These are phyloP conservation scores for Syzygium grande DNA, from an alignment of 345 rosid genomes.

Conservation along the genomic window DNA sequence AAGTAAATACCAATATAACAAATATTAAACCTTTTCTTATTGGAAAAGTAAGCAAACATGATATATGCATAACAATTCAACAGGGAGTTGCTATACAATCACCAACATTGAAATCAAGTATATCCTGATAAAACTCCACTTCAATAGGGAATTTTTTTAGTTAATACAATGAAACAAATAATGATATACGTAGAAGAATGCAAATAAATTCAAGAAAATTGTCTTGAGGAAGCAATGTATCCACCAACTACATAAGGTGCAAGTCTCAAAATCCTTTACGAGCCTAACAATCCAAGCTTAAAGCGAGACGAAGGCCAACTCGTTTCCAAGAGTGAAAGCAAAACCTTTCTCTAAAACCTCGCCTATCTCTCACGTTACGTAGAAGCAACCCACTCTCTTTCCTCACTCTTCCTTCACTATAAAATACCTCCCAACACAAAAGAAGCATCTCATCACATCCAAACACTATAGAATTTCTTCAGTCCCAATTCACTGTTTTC, in stretches of 20 bases:
- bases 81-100: neutral
- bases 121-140: neutral
- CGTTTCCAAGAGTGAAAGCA: neutral
- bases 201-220: neutral
- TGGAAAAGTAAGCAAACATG: neutral
- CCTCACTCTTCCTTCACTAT: neutral
- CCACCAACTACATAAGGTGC: neutral
- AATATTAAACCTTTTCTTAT: neutral
- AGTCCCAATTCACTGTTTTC: neutral
- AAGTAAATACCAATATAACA: neutral
- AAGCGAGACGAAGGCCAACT: neutral
- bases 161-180: neutral
- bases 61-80: neutral
- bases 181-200: neutral
- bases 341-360: neutral
- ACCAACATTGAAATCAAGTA: neutral
- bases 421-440: neutral
- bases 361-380: constrained; percentile 6
- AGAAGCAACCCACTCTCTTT: constrained; percentile 6
- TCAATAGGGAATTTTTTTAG: neutral
- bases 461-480: neutral
- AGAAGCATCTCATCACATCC: neutral
- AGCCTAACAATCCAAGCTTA: neutral
- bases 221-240: neutral
- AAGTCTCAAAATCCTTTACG: neutral